Percentiles rank a stretch among this genome's conserved stretches.
Conservation (phyloP, 768 basidiomycete genomes). For the Suillus paluster region DNA sequence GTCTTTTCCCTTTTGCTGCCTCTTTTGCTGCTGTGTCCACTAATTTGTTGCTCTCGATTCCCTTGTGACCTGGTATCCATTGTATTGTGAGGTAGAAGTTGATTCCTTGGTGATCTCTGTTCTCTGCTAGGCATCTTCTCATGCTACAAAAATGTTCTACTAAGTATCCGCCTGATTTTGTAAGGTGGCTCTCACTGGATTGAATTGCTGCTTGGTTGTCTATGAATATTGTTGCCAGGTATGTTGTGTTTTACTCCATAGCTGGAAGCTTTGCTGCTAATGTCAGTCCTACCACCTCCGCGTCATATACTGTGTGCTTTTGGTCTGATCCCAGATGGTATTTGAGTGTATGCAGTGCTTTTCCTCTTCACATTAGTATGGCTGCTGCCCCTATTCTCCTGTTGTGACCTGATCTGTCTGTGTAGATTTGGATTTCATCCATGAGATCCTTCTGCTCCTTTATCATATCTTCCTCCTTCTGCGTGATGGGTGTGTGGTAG, state of each 20-base stretch:
- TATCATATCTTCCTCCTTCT: background rate
- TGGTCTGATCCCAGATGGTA: constrained; percentile 7
- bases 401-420: background rate
- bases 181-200: background rate
- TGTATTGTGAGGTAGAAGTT: background rate
- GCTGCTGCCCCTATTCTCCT: constrained; percentile 1
- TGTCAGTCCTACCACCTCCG: constrained; percentile 15
- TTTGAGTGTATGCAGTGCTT: background rate
- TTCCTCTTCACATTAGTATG: background rate
- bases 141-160: constrained; percentile 8
- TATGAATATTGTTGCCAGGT: background rate
- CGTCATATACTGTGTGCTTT: constrained; percentile 23
- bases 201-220: constrained; percentile 20
- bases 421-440: background rate
- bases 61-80: constrained; percentile 24
- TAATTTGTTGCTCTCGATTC: constrained; percentile 21
- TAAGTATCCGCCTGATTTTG: constrained; percentile 13
- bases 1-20: constrained; percentile 11
- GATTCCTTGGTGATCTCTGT: rapidly evolving
- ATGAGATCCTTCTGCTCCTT: background rate
- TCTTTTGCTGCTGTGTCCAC: constrained; percentile 26
- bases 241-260: background rate
- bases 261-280: constrained; percentile 12
- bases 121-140: background rate
- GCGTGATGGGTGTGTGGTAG: background rate